A percentile compares a stretch with the other conserved stretches of the same genome.
Conservation (phyloP, 495 filamentous ascomycete genomes). For the Ascodesmis nigricans region DNA sequence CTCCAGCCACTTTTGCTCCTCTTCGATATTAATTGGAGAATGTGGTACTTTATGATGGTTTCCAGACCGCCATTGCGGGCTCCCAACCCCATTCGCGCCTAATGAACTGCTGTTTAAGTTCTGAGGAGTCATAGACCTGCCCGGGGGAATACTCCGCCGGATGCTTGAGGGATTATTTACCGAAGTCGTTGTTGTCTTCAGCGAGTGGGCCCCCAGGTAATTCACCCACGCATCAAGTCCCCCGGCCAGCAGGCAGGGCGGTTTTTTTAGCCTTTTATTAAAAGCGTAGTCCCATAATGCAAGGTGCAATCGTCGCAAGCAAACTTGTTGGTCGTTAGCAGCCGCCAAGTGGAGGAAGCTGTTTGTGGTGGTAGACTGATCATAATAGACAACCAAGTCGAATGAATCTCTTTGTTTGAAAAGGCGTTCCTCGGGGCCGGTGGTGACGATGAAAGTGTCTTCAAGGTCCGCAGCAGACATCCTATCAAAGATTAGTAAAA, state of each 20-base stretch:
- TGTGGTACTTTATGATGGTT: too few species aligned
- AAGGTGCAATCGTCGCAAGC: slow-evolving; percentile 47
- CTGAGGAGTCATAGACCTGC: too few species aligned
- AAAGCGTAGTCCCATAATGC: slow-evolving; percentile 29
- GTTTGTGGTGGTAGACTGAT: slow-evolving; percentile 40
- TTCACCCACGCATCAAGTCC: slow-evolving; percentile 73
- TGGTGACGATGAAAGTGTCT: slow-evolving; percentile 60
- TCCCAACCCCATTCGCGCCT: too few species aligned
- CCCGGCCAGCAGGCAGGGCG: slow-evolving; percentile 56
- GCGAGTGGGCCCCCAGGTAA: slow-evolving; percentile 45
- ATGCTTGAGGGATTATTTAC: too few species aligned
- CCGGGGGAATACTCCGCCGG: too few species aligned
- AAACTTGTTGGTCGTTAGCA: slow-evolving; percentile 30
- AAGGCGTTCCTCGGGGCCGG: slow-evolving; percentile 44
- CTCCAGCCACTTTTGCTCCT: slow-evolving; percentile 26
- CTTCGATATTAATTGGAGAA: slow-evolving; percentile 26
- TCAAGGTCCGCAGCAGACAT: slow-evolving; percentile 71
- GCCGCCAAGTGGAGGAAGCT: slow-evolving; percentile 28
- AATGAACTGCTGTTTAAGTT: too few species aligned
- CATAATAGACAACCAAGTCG: slow-evolving; percentile 79
- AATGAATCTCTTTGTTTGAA: slow-evolving; percentile 60
- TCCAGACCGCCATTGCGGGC: too few species aligned
- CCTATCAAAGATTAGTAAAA: slow-evolving; percentile 20
- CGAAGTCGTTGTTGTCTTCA: too few species aligned
- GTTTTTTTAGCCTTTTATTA: slow-evolving; percentile 31